Evolutionary conservation across 2,329 filamentous ascomycete species (phyloP), one percentile per base, ranked within the genome.

Genomic region (Elsinoe australis): DNA sequence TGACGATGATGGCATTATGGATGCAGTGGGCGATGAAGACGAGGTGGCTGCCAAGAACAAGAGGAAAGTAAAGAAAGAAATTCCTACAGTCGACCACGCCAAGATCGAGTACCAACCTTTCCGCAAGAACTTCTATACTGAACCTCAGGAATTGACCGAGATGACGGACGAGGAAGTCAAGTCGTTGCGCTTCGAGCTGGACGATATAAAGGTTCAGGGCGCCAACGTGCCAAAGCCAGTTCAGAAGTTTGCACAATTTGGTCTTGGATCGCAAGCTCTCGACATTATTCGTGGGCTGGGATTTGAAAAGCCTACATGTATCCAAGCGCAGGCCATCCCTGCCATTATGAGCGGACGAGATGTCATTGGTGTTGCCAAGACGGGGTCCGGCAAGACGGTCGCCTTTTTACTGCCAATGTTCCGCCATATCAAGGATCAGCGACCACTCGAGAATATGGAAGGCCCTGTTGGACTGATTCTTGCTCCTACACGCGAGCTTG

Each of bases 401-500:
- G 92, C 92, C 4, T 98, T 96, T 63, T 70, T 95, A 22, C 76
- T 98, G 35, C 92, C 92, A 29, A 95, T 96, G 87, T 95, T 98
- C 64, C 81, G 92, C 49, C 92, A 98, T 64, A 95, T 96, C 69
- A 92, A 90, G 66, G 92, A 96, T 60, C 92, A 98, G 63, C 75
- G 80, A 42, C 81, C 85, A 0, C 71, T 95, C 14, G 85, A 85
- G 58, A 80, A 85, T 34, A 81, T 83, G 53, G 92, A 98, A 62
- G 92, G 92, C 0, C 87, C 92, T 0, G 79, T 98, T 46, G 82
- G 83, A 8, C 67, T 98, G 46, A 85, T 98, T 54, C 85, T 98
- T 75, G 92, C 90, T 9, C 92, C 92, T 0, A 98, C 92, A 3
- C 82, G 92, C 65, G 92, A 98, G 67, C 72, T 98, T 54, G 89